Evolutionary conservation across 2,329 filamentous ascomycete genomes (phyloP), one percentile per base, ranked within the genome.

Genomic region (Fusarium foetens): DNA sequence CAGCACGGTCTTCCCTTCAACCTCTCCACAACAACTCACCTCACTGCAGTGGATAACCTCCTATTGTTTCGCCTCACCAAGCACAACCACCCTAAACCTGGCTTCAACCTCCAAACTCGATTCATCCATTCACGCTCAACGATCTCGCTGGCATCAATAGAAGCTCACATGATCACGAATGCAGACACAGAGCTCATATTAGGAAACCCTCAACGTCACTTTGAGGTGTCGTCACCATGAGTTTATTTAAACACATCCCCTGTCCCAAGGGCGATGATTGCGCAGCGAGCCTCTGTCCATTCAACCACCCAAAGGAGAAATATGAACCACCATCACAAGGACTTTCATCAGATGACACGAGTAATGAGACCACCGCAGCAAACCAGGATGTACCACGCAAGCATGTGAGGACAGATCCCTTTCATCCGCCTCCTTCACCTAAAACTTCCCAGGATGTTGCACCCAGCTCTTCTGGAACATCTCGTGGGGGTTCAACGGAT

Each of bases 211-310:
- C 48, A 46, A 16, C 38, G 31, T 31, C 42, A 35, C 29, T 38
- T 48, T 45, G 25, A 23, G 38, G 59, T 31, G n/a, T 31, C 59
- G 5, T 53, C 52, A 63, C n/a, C 45, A 83, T 83, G 82, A 82
- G 81, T 65, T 67, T 83, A 77, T 51, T 84, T 87, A 68, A 87
- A 73, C 83, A 82, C 65, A 83, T 88, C 52, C 84, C 85, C 14
- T 88, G 86, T 71, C 86, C 86, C 10, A 85, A 84, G 25, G 86
- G 86, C 55, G 80, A 83, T 51, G 79, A 67, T 5, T 88, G 86
- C 73, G 85, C 82, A 13, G 85, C 86, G 21, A 86, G 86, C 72
- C 81, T 84, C 66, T 88, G 86, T 72, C 82, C 87, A 42, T 88
- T 88, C 72, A 83, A 84, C 33, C 85, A 87, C 71, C 78, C 79